Percentiles rank a stretch among this genome's conserved stretches.
phyloP scores from a whole-genome alignment of 2,329 filamentous ascomycete genomes.

The Penicillium sp. region DNA sequence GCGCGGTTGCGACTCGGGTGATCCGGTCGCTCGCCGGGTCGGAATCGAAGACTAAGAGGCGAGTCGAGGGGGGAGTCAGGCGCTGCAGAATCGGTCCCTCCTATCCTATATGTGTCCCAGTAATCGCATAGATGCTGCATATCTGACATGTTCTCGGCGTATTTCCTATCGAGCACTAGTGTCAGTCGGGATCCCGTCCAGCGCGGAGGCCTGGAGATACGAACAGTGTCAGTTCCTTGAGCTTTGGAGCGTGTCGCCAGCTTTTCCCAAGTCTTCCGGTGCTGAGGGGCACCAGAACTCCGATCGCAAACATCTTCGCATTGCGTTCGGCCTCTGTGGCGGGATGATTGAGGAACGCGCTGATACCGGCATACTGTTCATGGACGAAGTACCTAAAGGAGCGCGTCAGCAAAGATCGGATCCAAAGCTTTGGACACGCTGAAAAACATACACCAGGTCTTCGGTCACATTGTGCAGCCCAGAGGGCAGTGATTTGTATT shows the following conservation, averaged over 20 bases:
- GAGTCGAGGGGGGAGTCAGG: slow-evolving; percentile 55
- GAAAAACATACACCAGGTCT: slow-evolving; percentile 63
- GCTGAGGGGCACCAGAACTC: slow-evolving; percentile 80
- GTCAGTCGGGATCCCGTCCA: slow-evolving; percentile 12
- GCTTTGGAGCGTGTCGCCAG: slow-evolving; percentile 78
- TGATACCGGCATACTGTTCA: slow-evolving; percentile 78
- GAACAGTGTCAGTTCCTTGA: slow-evolving; percentile 74
- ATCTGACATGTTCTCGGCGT: slow-evolving; percentile 65
- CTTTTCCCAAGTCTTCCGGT: slow-evolving; percentile 81
- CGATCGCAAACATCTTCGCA: slow-evolving; percentile 90
- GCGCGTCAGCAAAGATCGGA: slow-evolving; percentile 11
- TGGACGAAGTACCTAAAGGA: slow-evolving; percentile 81
- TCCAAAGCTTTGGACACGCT: not conserved
- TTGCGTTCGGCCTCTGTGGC: slow-evolving; percentile 78
- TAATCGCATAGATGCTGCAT: slow-evolving; percentile 70
- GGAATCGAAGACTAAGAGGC: slow-evolving; percentile 50
- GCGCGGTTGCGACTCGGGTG: slow-evolving; percentile 36
- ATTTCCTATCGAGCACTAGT: slow-evolving; percentile 37
- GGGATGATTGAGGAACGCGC: slow-evolving; percentile 83
- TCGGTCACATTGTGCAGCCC: slow-evolving; percentile 84
- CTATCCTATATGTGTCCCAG: slow-evolving; percentile 60
- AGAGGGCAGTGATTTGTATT: slow-evolving; percentile 95
- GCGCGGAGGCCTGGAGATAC: slow-evolving; percentile 14
- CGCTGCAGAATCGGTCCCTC: slow-evolving; percentile 39
- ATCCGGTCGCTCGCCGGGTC: slow-evolving; percentile 51